A percentile compares a stretch with the other conserved stretches of the same genome.
phyloP scores from a whole-genome alignment of 768 basidiomycete species.

The Daedaleopsis nitida region DNA sequence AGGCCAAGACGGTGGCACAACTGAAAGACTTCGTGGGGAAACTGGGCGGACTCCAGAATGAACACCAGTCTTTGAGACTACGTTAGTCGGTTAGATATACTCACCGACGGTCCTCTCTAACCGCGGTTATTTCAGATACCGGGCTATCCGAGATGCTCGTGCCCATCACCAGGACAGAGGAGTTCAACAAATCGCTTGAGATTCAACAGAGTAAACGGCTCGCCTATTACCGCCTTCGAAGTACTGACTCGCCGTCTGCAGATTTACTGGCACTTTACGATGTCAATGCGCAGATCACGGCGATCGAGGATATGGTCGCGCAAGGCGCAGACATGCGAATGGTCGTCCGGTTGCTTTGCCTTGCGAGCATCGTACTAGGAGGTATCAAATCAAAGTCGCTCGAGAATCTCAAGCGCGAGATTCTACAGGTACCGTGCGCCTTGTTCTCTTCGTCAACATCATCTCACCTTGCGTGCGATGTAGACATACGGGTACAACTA shows the following conservation, averaged over 20 bases:
- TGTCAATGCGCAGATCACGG: conserved; percentile 71
- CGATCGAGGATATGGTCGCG: conserved; percentile 89
- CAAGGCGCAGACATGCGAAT: conserved; percentile 82
- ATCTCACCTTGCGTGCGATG: conserved; percentile 31
- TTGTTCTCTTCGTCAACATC: neutral
- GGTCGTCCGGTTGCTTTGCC: conserved; percentile 79
- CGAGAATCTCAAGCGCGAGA: conserved; percentile 88
- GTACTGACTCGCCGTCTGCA: conserved; percentile 32
- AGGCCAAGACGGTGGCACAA: conserved; percentile 90
- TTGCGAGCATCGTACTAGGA: conserved; percentile 81
- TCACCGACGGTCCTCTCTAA: conserved; percentile 12
- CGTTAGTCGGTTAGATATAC: conserved; percentile 57
- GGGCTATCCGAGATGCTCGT: conserved; percentile 91
- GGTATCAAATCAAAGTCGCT: conserved; percentile 87
- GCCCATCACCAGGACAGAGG: conserved; percentile 78
- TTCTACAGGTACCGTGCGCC: conserved; percentile 65
- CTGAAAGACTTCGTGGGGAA: conserved; percentile 95
- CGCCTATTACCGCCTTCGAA: neutral
- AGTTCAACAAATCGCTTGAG: conserved; percentile 91
- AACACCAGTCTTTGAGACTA: conserved; percentile 85
- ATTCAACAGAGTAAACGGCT: conserved; percentile 85
- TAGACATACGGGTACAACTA: conserved; percentile 78
- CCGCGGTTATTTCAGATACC: conserved; percentile 62
- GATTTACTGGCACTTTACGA: conserved; percentile 96
- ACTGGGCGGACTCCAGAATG: conserved; percentile 87